These are phyloP conservation scores for Cyclostephanos tholiformis DNA, from an alignment of 108 stramenopile species.

Conservation along the genomic window DNA sequence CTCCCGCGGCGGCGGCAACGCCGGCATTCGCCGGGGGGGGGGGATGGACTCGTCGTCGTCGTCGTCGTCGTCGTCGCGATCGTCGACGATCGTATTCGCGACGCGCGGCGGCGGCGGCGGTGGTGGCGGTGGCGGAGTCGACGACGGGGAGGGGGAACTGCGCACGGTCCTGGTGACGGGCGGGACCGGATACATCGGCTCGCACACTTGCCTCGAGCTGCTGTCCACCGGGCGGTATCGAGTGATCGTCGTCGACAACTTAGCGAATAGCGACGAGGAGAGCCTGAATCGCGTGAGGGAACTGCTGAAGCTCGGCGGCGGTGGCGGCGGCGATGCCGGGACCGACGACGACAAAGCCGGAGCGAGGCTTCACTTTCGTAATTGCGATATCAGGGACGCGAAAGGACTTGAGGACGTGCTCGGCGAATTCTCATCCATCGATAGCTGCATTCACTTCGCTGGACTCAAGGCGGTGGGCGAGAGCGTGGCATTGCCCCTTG, in stretches of 20 bases:
- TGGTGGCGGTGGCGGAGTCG: neutral
- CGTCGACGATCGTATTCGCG: too few species aligned
- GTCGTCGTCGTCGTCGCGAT: too few species aligned
- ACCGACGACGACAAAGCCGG: neutral
- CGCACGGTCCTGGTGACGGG: constrained; percentile 95
- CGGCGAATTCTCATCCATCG: constrained; percentile 83
- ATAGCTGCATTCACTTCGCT: constrained; percentile 98
- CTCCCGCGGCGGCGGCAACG: too few species aligned
- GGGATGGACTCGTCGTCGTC: too few species aligned
- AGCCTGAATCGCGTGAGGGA: constrained; percentile 85
- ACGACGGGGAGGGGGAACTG: neutral
- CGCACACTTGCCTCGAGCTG: constrained; percentile 96
- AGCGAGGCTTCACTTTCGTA: constrained; percentile 66
- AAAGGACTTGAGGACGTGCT: constrained; percentile 51
- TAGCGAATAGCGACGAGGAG: constrained; percentile 91
- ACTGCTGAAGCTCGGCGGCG: constrained; percentile 54
- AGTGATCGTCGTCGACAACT: constrained; percentile 93
- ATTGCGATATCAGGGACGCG: constrained; percentile 78
- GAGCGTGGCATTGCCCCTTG: constrained; percentile 85
- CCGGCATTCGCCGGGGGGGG: too few species aligned
- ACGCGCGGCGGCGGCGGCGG: neutral
- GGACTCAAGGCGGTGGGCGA: constrained; percentile 98
- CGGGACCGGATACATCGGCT: constrained; percentile 98
- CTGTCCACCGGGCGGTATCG: constrained; percentile 75
- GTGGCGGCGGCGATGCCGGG: constrained; percentile 31